phyloP scores from a whole-genome alignment of 2,329 filamentous ascomycete genomes.

The Hansfordia pulvinata region DNA sequence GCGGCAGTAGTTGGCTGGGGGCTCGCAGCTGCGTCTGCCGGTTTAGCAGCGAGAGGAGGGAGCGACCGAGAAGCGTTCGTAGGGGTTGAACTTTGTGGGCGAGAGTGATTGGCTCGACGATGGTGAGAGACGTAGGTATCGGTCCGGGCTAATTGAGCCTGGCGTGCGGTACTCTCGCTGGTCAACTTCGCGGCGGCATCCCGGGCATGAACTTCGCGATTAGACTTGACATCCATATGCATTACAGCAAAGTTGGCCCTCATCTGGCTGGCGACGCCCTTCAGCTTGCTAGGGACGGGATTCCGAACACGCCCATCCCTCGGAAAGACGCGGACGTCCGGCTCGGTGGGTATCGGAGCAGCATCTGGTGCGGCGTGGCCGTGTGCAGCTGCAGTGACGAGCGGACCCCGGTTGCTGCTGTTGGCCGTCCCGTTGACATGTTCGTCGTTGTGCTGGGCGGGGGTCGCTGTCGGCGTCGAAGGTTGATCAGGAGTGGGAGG shows the following conservation, averaged over 20 bases:
- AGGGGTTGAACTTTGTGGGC: slow-evolving; percentile 14
- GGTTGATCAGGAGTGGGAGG: too few relatives aligned
- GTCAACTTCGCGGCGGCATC: slow-evolving; percentile 44
- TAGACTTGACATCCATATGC: slow-evolving; percentile 39
- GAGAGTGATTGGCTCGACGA: slow-evolving; percentile 22
- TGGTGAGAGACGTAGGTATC: slow-evolving; percentile 38
- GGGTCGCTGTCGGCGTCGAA: too few relatives aligned
- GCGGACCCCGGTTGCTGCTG: too few relatives aligned
- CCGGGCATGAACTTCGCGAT: slow-evolving; percentile 30
- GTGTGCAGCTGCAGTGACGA: too few relatives aligned
- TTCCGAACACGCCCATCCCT: slow-evolving; percentile 39
- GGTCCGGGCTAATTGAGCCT: slow-evolving; percentile 40
- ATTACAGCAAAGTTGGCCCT: slow-evolving; percentile 51
- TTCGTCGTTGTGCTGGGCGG: too few relatives aligned
- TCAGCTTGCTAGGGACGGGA: slow-evolving; percentile 47
- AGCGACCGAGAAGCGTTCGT: slow-evolving; percentile 7
- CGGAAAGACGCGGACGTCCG: slow-evolving; percentile 15
- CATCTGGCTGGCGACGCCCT: slow-evolving; percentile 39
- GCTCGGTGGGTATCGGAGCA: slow-evolving; percentile 8
- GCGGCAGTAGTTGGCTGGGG: slow-evolving; percentile 2
- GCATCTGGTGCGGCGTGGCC: not conserved
- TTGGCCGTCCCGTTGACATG: too few relatives aligned
- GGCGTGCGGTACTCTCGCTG: slow-evolving; percentile 46
- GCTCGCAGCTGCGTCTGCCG: slow-evolving; percentile 4
- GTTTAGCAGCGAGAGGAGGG: slow-evolving; percentile 6